Evolutionary conservation across 2,329 filamentous ascomycete genomes (phyloP).

Genomic region (Stachybotrys elegans): DNA sequence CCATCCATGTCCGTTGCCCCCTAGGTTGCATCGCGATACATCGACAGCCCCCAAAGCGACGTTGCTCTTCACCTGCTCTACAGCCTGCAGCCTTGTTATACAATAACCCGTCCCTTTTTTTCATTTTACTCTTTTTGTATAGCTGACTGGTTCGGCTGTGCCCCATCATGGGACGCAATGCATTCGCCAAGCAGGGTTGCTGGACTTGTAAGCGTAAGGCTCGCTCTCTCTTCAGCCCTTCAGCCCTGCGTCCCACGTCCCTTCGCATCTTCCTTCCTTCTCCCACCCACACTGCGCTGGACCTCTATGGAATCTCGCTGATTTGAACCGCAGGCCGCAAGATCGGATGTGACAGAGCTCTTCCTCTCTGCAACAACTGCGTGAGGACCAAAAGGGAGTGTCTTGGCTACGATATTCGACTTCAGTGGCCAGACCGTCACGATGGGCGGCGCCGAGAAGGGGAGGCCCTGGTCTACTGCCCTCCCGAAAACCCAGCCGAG

Average conservation of each 20-base stretch:
- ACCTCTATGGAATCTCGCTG: too few relatives aligned
- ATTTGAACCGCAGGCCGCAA: slow-evolving; percentile 32
- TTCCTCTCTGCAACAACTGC: slow-evolving; percentile 39
- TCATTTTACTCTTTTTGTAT: too few relatives aligned
- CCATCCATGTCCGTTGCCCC: too few relatives aligned
- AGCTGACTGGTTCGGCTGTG: background rate
- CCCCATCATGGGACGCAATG: background rate
- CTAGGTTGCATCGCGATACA: too few relatives aligned
- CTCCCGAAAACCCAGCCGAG: slow-evolving; percentile 13
- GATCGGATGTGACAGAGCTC: slow-evolving; percentile 39
- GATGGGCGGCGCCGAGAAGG: slow-evolving; percentile 32
- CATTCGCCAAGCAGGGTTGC: slow-evolving; percentile 5
- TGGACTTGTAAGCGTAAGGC: slow-evolving; percentile 12
- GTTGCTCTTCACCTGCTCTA: too few relatives aligned
- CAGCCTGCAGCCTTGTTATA: too few relatives aligned
- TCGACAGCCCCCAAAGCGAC: too few relatives aligned
- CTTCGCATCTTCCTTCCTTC: background rate
- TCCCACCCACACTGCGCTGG: too few relatives aligned
- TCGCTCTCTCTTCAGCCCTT: background rate
- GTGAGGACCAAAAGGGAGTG: slow-evolving; percentile 34
- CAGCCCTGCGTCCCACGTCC: background rate
- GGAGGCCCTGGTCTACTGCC: slow-evolving; percentile 6
- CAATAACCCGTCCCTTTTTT: too few relatives aligned
- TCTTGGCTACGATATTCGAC: slow-evolving; percentile 38
- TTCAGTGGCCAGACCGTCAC: slow-evolving; percentile 42